phyloP scores from a whole-genome alignment of 2,329 filamentous ascomycete genomes.

The Dothistroma pini region DNA sequence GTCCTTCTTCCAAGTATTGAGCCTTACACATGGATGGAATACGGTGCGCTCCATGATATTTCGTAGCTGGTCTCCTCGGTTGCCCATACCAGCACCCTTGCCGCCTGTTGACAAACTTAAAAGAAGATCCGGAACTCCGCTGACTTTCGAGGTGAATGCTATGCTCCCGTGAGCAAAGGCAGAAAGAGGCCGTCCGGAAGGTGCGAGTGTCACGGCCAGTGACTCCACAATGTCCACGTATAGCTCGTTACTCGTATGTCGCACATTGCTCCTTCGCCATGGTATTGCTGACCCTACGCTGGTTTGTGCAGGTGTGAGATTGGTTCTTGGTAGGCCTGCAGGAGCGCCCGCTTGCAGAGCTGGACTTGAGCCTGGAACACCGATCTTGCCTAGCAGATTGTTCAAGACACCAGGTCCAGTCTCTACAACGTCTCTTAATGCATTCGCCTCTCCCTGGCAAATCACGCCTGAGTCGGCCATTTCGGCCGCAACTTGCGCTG shows the following conservation, averaged over 20 bases:
- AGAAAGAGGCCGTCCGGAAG: conserved; percentile 80
- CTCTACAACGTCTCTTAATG: conserved; percentile 84
- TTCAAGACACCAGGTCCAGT: conserved; percentile 80
- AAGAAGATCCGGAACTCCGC: conserved; percentile 86
- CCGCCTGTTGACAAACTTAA: conserved; percentile 76
- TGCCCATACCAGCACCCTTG: conserved; percentile 70
- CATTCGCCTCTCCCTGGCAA: conserved; percentile 88
- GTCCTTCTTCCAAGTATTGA: conserved; percentile 83
- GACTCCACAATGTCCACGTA: conserved; percentile 96
- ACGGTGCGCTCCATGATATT: conserved; percentile 77
- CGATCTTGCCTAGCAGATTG: conserved; percentile 83
- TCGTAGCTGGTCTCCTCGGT: conserved; percentile 37
- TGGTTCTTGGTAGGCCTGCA: conserved; percentile 16
- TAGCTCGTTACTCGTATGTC: conserved; percentile 94
- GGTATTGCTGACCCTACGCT: conserved; percentile 58
- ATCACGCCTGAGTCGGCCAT: conserved; percentile 95
- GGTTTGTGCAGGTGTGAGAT: conserved; percentile 22
- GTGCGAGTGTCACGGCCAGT: conserved; percentile 80
- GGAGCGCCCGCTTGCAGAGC: conserved; percentile 24
- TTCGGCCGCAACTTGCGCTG: conserved; percentile 86
- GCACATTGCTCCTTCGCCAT: conserved; percentile 87
- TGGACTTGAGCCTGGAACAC: conserved; percentile 59
- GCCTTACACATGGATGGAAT: conserved; percentile 90
- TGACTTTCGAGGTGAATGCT: conserved; percentile 92
- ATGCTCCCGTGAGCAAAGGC: conserved; percentile 90